phyloP scores from a whole-genome alignment of 139 green algal species.

The Nannochloris sp. region DNA sequence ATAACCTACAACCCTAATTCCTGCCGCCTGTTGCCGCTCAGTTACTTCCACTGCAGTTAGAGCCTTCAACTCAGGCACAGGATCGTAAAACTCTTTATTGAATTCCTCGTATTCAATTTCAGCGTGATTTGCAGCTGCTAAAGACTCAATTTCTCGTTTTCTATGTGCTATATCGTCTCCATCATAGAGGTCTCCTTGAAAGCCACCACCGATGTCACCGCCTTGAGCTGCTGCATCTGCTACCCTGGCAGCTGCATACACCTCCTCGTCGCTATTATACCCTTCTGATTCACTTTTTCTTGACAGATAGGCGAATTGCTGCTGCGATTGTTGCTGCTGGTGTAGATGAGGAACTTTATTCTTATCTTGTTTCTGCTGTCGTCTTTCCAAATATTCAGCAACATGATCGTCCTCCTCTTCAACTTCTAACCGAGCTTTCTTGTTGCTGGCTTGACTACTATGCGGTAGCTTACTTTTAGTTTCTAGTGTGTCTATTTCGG shows the following conservation, averaged over 20 bases:
- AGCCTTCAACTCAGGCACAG: conserved; percentile 43
- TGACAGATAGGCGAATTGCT: background rate
- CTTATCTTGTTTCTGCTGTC: background rate
- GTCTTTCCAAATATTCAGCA: conserved; percentile 40
- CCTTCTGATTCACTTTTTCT: conserved; percentile 16
- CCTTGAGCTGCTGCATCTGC: conserved; percentile 13
- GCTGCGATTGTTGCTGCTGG: conserved; percentile 19
- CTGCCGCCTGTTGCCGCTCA: conserved; percentile 36
- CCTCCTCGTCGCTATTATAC: conserved; percentile 65
- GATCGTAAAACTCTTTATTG: conserved; percentile 78
- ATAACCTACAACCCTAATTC: conserved; percentile 52
- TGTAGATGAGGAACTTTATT: conserved; percentile 7
- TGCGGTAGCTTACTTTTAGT: conserved; percentile 8
- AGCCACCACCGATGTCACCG: background rate
- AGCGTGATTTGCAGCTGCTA: conserved; percentile 56
- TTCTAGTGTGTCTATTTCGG: conserved; percentile 51
- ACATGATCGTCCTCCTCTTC: conserved; percentile 32
- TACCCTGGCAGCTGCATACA: conserved; percentile 56
- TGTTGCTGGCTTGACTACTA: conserved; percentile 6
- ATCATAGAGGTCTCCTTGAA: conserved; percentile 21
- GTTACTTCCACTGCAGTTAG: conserved; percentile 60
- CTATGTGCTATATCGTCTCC: conserved; percentile 4
- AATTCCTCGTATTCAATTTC: conserved; percentile 66
- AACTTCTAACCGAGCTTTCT: conserved; percentile 20
- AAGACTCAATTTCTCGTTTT: conserved; percentile 38